Conservation (phyloP, 139 green algal genomes). For the Tetraselmis striata region DNA sequence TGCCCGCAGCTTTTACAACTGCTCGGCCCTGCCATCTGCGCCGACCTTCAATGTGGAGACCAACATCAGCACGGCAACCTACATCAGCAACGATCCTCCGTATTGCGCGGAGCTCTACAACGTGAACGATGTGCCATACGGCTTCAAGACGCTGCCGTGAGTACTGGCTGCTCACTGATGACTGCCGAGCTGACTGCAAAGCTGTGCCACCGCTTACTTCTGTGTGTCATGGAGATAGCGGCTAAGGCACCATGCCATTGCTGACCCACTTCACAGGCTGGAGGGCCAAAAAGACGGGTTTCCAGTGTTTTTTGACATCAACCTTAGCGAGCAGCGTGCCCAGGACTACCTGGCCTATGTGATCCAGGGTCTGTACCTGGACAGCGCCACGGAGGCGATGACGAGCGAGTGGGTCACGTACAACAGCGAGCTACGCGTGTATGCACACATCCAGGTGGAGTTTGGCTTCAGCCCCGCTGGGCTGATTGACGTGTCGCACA, state of each 20-base stretch:
- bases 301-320: conserved; percentile 72
- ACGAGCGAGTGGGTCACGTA: conserved; percentile 69
- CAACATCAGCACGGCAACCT: neutral
- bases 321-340: conserved; percentile 41
- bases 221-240: no score
- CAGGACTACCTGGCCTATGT: conserved; percentile 45
- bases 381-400: conserved; percentile 48
- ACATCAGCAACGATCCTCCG: conserved; percentile 28
- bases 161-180: no score
- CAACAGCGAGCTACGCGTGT: conserved; percentile 72
- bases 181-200: no score
- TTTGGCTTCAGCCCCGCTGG: conserved; percentile 64
- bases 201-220: no score
- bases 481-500: conserved; percentile 57
- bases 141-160: conserved; percentile 49
- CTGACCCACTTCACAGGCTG: conserved; percentile 24
- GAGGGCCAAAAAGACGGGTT: conserved; percentile 42
- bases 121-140: conserved; percentile 53
- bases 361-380: conserved; percentile 62
- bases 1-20: no score
- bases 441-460: conserved; percentile 36
- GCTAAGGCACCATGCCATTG: no score
- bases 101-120: conserved; percentile 78
- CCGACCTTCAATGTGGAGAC: conserved; percentile 41
- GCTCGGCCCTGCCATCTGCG: conserved; percentile 29